Conservation (phyloP, 2,329 filamentous ascomycete species). For the Sclerotiophoma versabilis region DNA sequence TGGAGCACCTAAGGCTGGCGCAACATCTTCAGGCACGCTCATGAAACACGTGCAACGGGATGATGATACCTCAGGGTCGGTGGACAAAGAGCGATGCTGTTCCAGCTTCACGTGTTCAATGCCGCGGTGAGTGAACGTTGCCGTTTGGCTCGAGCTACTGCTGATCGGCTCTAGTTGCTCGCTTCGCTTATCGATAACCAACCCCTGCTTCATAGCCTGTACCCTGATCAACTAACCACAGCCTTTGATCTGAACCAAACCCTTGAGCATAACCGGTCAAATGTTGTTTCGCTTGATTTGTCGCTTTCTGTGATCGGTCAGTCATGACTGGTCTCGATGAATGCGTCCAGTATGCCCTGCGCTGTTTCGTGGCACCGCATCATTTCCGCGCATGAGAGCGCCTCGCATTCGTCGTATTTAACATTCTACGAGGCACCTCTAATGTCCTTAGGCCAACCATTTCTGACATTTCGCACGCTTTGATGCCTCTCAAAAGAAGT, state of each 20-base stretch:
- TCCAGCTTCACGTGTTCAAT: slow-evolving; percentile 27
- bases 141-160: slow-evolving; percentile 18
- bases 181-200: slow-evolving; percentile 17
- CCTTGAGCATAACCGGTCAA: not conserved
- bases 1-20: slow-evolving; percentile 46
- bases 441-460: not conserved
- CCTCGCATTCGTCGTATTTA: slow-evolving; percentile 42
- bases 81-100: slow-evolving; percentile 20
- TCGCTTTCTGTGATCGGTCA: slow-evolving; percentile 4
- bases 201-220: slow-evolving; percentile 17
- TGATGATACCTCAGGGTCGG: not conserved
- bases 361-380: not conserved
- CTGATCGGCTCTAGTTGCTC: slow-evolving; percentile 15
- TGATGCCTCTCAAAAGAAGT: not conserved
- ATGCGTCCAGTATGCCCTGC: not conserved
- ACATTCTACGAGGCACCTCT: not conserved
- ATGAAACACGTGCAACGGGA: slow-evolving; percentile 34
- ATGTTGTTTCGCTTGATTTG: not conserved
- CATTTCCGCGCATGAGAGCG: not conserved
- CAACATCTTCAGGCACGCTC: slow-evolving; percentile 48
- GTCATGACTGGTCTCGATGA: not conserved
- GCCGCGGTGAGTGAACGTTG: slow-evolving; percentile 31
- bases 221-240: slow-evolving; percentile 9
- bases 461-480: not conserved
- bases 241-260: not conserved